phyloP scores from a whole-genome alignment of 2,329 filamentous ascomycete genomes.

The Triangularia setosa region DNA sequence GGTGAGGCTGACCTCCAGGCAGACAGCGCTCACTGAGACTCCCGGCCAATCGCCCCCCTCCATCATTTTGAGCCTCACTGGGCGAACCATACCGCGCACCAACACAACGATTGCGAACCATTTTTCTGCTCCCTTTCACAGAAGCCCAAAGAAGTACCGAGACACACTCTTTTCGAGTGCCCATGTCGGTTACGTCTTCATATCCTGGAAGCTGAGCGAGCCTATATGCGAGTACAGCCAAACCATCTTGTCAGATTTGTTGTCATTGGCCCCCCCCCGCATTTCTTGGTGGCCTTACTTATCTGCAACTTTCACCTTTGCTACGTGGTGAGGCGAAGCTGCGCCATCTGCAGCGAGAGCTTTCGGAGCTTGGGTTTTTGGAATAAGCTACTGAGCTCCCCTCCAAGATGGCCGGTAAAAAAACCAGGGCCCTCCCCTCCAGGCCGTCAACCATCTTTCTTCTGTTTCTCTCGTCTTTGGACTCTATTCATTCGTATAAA shows the following conservation, averaged over 20 bases:
- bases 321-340: background rate
- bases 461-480: background rate
- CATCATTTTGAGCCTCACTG: slow-evolving; percentile 14
- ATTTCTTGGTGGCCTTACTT: background rate
- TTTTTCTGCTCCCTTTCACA: background rate
- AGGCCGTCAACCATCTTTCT: background rate
- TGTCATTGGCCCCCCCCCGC: background rate
- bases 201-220: background rate
- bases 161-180: background rate
- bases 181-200: background rate
- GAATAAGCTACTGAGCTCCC: background rate
- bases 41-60: slow-evolving; percentile 15
- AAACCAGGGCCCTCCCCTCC: background rate
- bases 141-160: background rate
- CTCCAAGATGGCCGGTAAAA: background rate
- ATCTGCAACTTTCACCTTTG: background rate
- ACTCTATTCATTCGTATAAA: background rate
- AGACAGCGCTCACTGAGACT: slow-evolving; percentile 21
- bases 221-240: background rate
- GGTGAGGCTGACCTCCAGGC: slow-evolving; percentile 19
- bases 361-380: background rate
- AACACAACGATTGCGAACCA: slow-evolving; percentile 2
- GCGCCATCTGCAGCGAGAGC: background rate
- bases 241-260: background rate
- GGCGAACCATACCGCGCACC: slow-evolving; percentile 15